phyloP scores from a whole-genome alignment of 305 asterid genomes.

The Fraxinus nigra region DNA sequence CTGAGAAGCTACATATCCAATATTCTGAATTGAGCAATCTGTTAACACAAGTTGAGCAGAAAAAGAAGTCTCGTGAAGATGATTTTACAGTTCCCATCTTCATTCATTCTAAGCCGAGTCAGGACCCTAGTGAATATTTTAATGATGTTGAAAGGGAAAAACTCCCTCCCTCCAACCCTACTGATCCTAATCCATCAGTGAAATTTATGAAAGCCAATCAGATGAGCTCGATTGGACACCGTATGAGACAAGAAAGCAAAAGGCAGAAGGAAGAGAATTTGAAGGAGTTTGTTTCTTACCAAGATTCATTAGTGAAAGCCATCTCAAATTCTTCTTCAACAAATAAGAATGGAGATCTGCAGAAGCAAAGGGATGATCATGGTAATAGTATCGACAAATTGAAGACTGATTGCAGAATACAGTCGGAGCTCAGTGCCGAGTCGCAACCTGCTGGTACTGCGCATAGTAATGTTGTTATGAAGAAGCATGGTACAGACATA shows the following conservation, averaged over 20 bases:
- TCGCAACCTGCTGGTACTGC: constrained; percentile 16
- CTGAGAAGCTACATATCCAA: constrained; percentile 36
- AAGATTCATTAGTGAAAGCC: constrained; percentile 1
- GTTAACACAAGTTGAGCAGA: constrained; percentile 28
- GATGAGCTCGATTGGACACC: constrained; percentile 2
- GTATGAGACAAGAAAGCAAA: constrained; percentile 20
- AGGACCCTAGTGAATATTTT: constrained; percentile 19
- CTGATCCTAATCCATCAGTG: constrained; percentile 18
- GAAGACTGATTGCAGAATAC: constrained; percentile 10
- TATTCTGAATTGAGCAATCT: constrained; percentile 36
- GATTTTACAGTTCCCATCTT: constrained; percentile 55
- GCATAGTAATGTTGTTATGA: constrained; percentile 19
- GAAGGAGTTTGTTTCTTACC: constrained; percentile 21
- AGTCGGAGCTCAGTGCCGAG: constrained; percentile 14
- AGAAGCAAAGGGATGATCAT: constrained; percentile 16
- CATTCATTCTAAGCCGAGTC: constrained; percentile 25
- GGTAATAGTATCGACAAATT: constrained; percentile 6
- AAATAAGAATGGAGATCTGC: not conserved
- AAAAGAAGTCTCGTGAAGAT: constrained; percentile 44
- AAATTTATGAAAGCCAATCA: constrained; percentile 22
- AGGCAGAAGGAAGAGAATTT: constrained; percentile 20
- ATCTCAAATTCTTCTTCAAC: constrained; percentile 21
- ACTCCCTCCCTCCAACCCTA: constrained; percentile 28
- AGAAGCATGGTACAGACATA: constrained; percentile 15
- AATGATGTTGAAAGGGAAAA: constrained; percentile 21